Percentiles rank a stretch among this genome's conserved stretches.
These are phyloP conservation scores for Alnus glutinosa DNA, from an alignment of 306 rosid genomes.

Conservation along the genomic window DNA sequence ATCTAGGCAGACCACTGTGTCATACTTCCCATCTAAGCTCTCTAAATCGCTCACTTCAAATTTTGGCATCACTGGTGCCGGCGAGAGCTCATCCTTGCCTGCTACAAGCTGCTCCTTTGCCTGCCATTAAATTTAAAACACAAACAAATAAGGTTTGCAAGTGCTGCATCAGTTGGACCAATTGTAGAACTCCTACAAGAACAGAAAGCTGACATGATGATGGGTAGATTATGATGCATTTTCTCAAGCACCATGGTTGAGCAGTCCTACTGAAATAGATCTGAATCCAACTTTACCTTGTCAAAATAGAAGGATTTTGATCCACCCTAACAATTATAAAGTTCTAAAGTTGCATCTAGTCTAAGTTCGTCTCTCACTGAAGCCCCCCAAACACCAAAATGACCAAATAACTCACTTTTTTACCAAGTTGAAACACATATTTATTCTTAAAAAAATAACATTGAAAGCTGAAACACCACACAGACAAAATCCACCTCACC, in stretches of 20 bases:
- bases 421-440: background rate
- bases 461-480: background rate
- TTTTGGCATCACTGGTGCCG: conserved; percentile 51
- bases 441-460: background rate
- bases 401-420: background rate
- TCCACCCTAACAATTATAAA: background rate
- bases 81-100: conserved; percentile 26
- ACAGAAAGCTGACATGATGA: background rate
- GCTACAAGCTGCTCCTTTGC: conserved; percentile 61
- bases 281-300: background rate
- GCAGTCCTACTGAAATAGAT: background rate
- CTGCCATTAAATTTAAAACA: conserved; percentile 33
- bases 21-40: conserved; percentile 81
- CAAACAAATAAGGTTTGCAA: background rate
- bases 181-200: background rate
- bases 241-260: background rate
- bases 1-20: conserved; percentile 79
- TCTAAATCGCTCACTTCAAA: conserved; percentile 85
- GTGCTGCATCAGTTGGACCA: background rate
- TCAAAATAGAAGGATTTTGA: background rate
- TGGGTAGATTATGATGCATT: background rate
- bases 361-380: background rate
- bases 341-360: background rate
- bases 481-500: background rate
- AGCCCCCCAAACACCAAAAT: background rate